Evolutionary conservation across 441 rosid species (phyloP).

Genomic region (Isatis lusitanica): DNA sequence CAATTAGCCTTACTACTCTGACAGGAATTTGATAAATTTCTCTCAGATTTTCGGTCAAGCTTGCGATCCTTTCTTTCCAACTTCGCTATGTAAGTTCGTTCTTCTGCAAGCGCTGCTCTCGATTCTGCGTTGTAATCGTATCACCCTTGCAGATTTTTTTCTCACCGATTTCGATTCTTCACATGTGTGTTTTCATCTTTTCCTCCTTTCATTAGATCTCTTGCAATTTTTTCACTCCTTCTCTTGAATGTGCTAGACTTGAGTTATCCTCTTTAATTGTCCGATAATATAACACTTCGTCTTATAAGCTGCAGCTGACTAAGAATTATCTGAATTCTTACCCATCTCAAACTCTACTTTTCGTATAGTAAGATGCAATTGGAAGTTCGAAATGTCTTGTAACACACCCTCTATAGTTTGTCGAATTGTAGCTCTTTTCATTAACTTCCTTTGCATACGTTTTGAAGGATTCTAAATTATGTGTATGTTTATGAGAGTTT

Average conservation of each 20-base stretch:
- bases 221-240: background rate
- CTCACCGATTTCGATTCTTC: background rate
- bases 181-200: background rate
- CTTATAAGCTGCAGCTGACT: background rate
- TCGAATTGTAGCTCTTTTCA: background rate
- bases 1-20: background rate
- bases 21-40: background rate
- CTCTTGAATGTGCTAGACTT: background rate
- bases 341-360: background rate
- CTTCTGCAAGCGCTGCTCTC: background rate
- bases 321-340: background rate
- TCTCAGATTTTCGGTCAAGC: slow-evolving; percentile 5
- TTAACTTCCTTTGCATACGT: background rate
- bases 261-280: background rate
- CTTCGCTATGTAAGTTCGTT: slow-evolving; percentile 28
- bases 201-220: background rate
- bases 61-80: slow-evolving; percentile 5
- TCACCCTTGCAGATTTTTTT: background rate
- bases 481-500: background rate
- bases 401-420: background rate
- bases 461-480: background rate
- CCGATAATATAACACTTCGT: background rate
- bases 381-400: background rate
- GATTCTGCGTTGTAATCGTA: background rate
- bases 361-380: background rate